Percentiles rank a stretch among this genome's conserved stretches.
Conservation (phyloP, 2,329 filamentous ascomycete genomes). For the Fusarium austroafricanum region DNA sequence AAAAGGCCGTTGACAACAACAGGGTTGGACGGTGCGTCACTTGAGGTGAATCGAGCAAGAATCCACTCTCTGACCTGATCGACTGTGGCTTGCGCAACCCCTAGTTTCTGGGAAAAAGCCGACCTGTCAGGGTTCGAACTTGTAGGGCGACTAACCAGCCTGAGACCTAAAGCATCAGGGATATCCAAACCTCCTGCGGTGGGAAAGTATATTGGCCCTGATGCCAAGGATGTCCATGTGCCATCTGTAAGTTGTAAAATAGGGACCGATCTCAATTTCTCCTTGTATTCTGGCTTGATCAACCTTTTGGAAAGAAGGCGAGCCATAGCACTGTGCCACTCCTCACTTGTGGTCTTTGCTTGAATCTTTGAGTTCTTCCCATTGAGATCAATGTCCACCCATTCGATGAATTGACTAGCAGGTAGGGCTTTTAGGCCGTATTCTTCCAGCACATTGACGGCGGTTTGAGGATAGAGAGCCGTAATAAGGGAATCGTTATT, state of each 20-base stretch:
- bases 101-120: slow-evolving; percentile 14
- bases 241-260: slow-evolving; percentile 20
- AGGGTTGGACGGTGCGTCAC: too few species aligned
- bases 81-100: slow-evolving; percentile 1
- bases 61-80: slow-evolving; percentile 19
- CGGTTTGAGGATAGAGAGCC: slow-evolving; percentile 3
- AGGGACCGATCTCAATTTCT: neutral
- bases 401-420: too few species aligned
- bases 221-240: slow-evolving; percentile 4
- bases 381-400: slow-evolving; percentile 2
- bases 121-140: too few species aligned
- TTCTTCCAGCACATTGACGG: neutral
- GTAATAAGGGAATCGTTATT: slow-evolving; percentile 13
- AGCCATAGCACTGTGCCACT: slow-evolving; percentile 23
- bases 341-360: neutral
- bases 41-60: neutral
- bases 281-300: neutral
- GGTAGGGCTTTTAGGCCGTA: neutral
- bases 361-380: slow-evolving; percentile 3
- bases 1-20: neutral
- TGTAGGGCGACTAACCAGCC: too few species aligned
- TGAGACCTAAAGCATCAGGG: slow-evolving; percentile 4
- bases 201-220: slow-evolving; percentile 18
- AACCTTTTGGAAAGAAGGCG: neutral
- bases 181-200: neutral